Evolutionary conservation across 2,329 filamentous ascomycete genomes (phyloP).

Genomic region (Colletotrichum shisoi): DNA sequence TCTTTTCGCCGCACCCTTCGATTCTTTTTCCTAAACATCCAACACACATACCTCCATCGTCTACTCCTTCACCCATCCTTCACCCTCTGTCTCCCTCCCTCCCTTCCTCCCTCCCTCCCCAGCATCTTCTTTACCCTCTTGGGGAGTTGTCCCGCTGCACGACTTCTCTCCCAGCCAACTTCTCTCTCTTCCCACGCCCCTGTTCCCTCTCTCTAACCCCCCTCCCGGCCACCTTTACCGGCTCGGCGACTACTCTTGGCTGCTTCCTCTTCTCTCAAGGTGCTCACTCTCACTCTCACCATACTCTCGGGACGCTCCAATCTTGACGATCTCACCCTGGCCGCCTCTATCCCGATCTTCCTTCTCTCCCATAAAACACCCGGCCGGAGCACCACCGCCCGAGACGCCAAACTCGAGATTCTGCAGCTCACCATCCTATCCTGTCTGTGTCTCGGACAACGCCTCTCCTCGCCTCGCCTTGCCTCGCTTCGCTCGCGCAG

Average conservation of each 20-base stretch:
- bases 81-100: not conserved
- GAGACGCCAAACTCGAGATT: slow-evolving; percentile 11
- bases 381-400: slow-evolving; percentile 5
- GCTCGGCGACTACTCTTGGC: slow-evolving; percentile 6
- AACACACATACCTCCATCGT: not conserved
- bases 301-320: not conserved
- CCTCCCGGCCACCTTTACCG: not conserved
- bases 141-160: slow-evolving; percentile 16
- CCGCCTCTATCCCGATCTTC: not conserved
- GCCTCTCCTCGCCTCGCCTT: not conserved
- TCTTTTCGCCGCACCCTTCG: slow-evolving; percentile 6
- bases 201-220: not conserved
- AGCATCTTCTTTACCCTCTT: not conserved
- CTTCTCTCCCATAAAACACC: slow-evolving; percentile 27
- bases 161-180: not conserved
- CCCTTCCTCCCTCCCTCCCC: not conserved
- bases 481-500: not conserved
- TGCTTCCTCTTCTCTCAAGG: slow-evolving; percentile 26
- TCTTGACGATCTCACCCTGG: not conserved
- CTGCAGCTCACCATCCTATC: slow-evolving; percentile 9
- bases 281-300: slow-evolving; percentile 13
- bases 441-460: slow-evolving; percentile 4
- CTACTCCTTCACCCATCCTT: not conserved
- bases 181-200: not conserved
- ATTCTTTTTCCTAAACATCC: not conserved